These are phyloP conservation scores for Pseudognaphalium luteoalbum DNA, from an alignment of 129 eudicot genomes.

Conservation along the genomic window DNA sequence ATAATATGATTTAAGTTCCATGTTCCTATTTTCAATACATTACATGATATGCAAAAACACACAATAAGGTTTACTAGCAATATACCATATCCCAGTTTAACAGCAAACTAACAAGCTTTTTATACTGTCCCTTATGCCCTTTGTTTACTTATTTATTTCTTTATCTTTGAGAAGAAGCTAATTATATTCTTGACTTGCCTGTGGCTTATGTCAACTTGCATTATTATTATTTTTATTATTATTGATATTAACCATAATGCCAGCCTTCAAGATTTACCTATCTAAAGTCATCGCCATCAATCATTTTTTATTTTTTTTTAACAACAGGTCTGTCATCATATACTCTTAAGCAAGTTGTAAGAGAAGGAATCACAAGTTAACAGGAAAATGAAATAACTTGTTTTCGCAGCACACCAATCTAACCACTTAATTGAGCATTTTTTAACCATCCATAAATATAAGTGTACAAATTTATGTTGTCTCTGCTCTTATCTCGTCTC, in stretches of 20 bases:
- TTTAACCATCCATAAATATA: not conserved
- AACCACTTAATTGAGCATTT: not conserved
- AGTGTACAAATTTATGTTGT: not conserved
- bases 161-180: not conserved
- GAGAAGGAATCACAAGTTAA: not conserved
- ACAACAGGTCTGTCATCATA: not conserved
- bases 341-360: not conserved
- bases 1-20: not conserved
- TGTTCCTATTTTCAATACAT: not conserved
- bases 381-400: not conserved
- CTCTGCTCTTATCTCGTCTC: not conserved
- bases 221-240: not conserved
- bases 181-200: slow-evolving; percentile 20
- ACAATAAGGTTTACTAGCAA: not conserved
- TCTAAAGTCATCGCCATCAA: slow-evolving; percentile 9
- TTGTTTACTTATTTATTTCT: not conserved
- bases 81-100: slow-evolving; percentile 1
- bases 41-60: not conserved
- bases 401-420: not conserved
- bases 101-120: not conserved
- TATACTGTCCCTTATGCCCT: not conserved
- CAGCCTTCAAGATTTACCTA: slow-evolving; percentile 4
- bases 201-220: slow-evolving; percentile 16
- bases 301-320: not conserved
- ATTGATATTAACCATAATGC: slow-evolving; percentile 1